These are phyloP conservation scores for Phytophthora cactorum DNA, from an alignment of 352 stramenopile species.

Conservation along the genomic window DNA sequence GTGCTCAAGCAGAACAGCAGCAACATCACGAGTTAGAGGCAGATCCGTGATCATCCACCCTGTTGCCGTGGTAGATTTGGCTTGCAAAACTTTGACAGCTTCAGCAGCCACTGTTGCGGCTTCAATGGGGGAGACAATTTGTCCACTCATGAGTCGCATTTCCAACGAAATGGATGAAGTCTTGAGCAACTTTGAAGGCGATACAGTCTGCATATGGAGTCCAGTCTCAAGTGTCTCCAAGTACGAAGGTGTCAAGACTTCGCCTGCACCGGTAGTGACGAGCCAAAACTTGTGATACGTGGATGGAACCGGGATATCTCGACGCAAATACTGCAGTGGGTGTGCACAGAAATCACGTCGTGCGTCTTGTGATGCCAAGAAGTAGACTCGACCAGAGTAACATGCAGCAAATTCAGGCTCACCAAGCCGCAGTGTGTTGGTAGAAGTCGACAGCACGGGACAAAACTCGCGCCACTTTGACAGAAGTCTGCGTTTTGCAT, in stretches of 20 bases:
- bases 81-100: conserved; percentile 20
- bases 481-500: conserved; percentile 31
- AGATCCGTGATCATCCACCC: conserved; percentile 69
- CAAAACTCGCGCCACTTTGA: conserved; percentile 77
- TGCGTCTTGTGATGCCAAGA: conserved; percentile 45
- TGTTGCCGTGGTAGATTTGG: conserved; percentile 9
- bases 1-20: conserved; percentile 46
- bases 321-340: conserved; percentile 56
- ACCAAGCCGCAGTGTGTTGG: conserved; percentile 36
- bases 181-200: conserved; percentile 36
- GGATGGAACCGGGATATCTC: conserved; percentile 30
- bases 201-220: conserved; percentile 30
- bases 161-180: conserved; percentile 39
- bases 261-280: conserved; percentile 24
- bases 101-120: conserved; percentile 35
- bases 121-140: conserved; percentile 31
- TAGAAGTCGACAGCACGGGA: conserved; percentile 45
- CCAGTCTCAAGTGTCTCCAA: conserved; percentile 25
- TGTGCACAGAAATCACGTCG: conserved; percentile 47
- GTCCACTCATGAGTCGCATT: conserved; percentile 48
- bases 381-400: conserved; percentile 60
- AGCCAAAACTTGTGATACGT: conserved; percentile 50
- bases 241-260: conserved; percentile 25
- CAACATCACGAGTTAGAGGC: conserved; percentile 39
- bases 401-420: conserved; percentile 48